Evolutionary conservation across 805 yeast species (phyloP).

Genomic region (Ogataea populi-albae): DNA sequence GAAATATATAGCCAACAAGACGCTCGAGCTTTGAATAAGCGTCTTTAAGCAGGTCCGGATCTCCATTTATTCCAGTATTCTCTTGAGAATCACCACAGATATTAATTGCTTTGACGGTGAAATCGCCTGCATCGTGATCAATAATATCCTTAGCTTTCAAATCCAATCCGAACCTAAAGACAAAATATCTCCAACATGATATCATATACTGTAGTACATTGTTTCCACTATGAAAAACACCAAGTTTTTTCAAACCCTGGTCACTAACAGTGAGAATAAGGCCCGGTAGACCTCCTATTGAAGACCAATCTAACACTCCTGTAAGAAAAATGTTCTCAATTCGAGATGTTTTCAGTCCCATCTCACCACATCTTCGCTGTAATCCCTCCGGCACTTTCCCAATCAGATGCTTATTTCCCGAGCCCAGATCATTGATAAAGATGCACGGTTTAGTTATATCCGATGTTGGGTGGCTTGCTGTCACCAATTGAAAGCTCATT

Average conservation of each 20-base stretch:
- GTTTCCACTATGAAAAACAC: slow-evolving; percentile 50
- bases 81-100: slow-evolving; percentile 6
- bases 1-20: slow-evolving; percentile 27
- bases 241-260: slow-evolving; percentile 59
- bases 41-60: slow-evolving; percentile 1
- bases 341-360: slow-evolving; percentile 54
- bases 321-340: slow-evolving; percentile 69
- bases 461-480: slow-evolving; percentile 58
- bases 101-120: slow-evolving; percentile 21
- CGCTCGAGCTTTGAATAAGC: slow-evolving; percentile 11
- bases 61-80: not conserved
- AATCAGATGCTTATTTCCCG: slow-evolving; percentile 59
- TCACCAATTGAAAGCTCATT: slow-evolving; percentile 46
- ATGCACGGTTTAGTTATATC: slow-evolving; percentile 59
- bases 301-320: slow-evolving; percentile 73
- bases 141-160: slow-evolving; percentile 31
- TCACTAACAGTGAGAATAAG: slow-evolving; percentile 77
- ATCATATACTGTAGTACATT: slow-evolving; percentile 52
- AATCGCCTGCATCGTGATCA: slow-evolving; percentile 11
- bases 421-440: slow-evolving; percentile 44
- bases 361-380: slow-evolving; percentile 69
- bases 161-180: slow-evolving; percentile 70
- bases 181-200: slow-evolving; percentile 83
- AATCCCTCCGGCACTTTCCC: slow-evolving; percentile 87
- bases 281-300: slow-evolving; percentile 94